phyloP scores from a whole-genome alignment of 73 alveolate genomes.

The Blepharisma japonicum region DNA sequence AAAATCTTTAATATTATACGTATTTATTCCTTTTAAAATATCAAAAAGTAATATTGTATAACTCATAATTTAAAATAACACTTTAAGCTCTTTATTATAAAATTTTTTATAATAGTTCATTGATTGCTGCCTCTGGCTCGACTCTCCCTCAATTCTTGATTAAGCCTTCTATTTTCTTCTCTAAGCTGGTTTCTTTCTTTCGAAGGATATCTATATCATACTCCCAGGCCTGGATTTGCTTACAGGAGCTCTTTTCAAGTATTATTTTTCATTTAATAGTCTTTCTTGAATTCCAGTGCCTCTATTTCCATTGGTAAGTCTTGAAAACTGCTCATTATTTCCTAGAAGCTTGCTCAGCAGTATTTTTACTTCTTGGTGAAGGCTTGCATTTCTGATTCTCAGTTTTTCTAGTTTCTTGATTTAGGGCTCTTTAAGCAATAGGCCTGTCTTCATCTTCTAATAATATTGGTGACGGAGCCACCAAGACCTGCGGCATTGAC shows the following conservation, averaged over 20 bases:
- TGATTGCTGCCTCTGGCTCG: neutral
- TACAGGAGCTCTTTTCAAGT: conserved; percentile 33
- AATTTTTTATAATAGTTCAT: too few relatives aligned
- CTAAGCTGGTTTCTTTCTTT: conserved; percentile 84
- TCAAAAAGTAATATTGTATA: too few relatives aligned
- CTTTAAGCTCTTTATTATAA: too few relatives aligned
- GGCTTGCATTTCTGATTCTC: conserved; percentile 31
- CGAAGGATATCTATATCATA: conserved; percentile 57
- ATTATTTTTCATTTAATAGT: conserved; percentile 43
- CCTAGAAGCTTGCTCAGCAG: conserved; percentile 36
- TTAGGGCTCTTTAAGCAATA: neutral
- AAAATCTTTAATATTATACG: too few relatives aligned
- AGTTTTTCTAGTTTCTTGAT: conserved; percentile 26
- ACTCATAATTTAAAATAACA: too few relatives aligned
- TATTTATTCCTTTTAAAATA: too few relatives aligned
- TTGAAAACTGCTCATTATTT: conserved; percentile 21
- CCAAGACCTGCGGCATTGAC: conserved; percentile 91
- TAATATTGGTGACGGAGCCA: conserved; percentile 85
- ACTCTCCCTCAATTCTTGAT: neutral
- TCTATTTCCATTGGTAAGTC: conserved; percentile 27
- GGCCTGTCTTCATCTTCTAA: conserved; percentile 84
- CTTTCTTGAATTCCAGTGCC: conserved; percentile 30
- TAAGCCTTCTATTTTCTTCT: conserved; percentile 82
- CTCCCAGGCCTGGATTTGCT: conserved; percentile 29
- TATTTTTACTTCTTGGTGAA: conserved; percentile 67